Evolutionary conservation across 176 grass and related monocot genomes (phyloP), one percentile per base, ranked within the genome.

Genomic region (Themeda triandra): DNA sequence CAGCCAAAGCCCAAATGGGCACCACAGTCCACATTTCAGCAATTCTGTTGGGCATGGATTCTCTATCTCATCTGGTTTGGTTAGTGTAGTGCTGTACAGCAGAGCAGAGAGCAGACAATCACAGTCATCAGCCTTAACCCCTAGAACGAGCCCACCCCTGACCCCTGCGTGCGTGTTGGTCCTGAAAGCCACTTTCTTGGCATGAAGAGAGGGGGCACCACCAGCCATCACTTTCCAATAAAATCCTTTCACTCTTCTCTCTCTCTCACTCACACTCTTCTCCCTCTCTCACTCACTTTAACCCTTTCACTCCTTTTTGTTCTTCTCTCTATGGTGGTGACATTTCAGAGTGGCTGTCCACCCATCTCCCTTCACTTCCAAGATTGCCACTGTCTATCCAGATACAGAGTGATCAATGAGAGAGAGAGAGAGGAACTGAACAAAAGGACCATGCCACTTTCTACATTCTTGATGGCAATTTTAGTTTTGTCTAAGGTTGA

Each of bases 281-380:
- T 21, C 7, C 36, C 59, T 18, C 32, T 30, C 25, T n/a, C 76
- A n/a, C n/a, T 13, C n/a, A 31, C 72, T 59, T 56, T 17, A 45
- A 40, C 85, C 73, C 70, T 71, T 80, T 46, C 69, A 28, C 27
- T 69, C 76, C 37, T 79, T 60, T 87, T 53, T 74, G 25, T 54
- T 65, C 80, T 67, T 68, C 42, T 79, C 40, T 81, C 40, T 63
- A 82, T 83, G 90, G 80, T n/a, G n/a, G n/a, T 92, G 93, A 89
- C 90, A 92, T 87, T 72, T 77, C 68, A 95, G 88, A 88, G 83
- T 95, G 93, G 93, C 73, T 88, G 90, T 77, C 93, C 90, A 89
- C 79, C 86, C 85, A 86, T 88, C 85, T 98, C 89, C 96, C 96
- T 98, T 93, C 96, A 90, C 83, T 92, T 84, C 93, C 89, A 95